These are phyloP conservation scores for Suillus discolor DNA, from an alignment of 768 basidiomycete genomes.

Conservation along the genomic window DNA sequence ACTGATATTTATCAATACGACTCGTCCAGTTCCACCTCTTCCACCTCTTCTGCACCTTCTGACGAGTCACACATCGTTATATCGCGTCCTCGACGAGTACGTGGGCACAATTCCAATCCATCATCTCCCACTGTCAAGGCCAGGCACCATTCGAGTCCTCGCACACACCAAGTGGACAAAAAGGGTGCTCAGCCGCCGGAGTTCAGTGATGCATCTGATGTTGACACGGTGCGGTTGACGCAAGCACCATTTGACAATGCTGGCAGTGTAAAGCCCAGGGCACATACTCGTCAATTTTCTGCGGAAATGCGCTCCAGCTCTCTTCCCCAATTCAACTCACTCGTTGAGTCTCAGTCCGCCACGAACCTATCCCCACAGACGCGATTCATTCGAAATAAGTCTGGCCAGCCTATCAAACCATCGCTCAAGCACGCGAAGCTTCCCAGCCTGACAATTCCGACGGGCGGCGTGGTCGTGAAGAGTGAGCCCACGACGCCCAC, in stretches of 20 bases:
- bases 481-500: conserved; percentile 85
- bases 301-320: conserved; percentile 22
- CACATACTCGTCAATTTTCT: conserved; percentile 20
- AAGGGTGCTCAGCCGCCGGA: conserved; percentile 15
- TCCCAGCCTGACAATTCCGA: conserved; percentile 54
- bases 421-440: conserved; percentile 79
- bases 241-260: conserved; percentile 22
- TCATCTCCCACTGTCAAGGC: conserved; percentile 43
- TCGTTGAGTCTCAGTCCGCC: background rate
- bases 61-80: conserved; percentile 36
- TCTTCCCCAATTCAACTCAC: conserved; percentile 6
- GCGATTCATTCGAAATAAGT: conserved; percentile 81
- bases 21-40: conserved; percentile 40
- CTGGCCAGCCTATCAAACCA: conserved; percentile 90
- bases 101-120: conserved; percentile 34
- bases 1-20: conserved; percentile 20
- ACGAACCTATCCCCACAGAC: conserved; percentile 23
- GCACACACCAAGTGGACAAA: conserved; percentile 18
- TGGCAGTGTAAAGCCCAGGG: conserved; percentile 16
- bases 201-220: conserved; percentile 33
- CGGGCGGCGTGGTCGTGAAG: conserved; percentile 50
- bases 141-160: conserved; percentile 7
- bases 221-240: conserved; percentile 25
- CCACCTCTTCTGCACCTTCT: conserved; percentile 37
- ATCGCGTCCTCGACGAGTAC: conserved; percentile 40